These are phyloP conservation scores for Papiliotrema terrestris DNA, from an alignment of 1,284 basidiomycete species.

Conservation along the genomic window DNA sequence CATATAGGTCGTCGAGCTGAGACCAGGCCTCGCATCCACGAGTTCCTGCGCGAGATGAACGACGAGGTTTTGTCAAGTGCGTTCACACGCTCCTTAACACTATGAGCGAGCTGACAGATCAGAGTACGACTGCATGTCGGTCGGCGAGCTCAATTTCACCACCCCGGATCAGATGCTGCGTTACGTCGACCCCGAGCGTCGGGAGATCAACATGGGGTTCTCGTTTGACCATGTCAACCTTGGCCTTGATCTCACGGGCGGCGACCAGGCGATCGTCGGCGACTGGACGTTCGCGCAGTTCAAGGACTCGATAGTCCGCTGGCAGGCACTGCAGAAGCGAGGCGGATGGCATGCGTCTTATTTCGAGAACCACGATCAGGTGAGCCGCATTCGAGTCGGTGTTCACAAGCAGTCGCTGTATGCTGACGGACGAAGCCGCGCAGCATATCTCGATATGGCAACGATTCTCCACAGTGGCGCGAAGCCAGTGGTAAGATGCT, in stretches of 20 bases:
- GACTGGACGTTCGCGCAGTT: constrained; percentile 12
- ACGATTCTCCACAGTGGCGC: constrained; percentile 55
- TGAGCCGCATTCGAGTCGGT: background rate
- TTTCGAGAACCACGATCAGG: too few species aligned
- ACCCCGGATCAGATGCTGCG: constrained; percentile 9
- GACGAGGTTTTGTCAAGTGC: constrained; percentile 51
- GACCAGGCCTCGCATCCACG: constrained; percentile 60
- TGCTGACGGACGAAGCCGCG: constrained; percentile 49
- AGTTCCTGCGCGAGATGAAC: constrained; percentile 66
- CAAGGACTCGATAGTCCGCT: constrained; percentile 6
- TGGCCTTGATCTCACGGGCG: constrained; percentile 1
- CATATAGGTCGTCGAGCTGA: background rate
- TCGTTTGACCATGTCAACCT: constrained; percentile 5
- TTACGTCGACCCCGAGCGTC: background rate
- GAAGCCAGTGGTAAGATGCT: constrained; percentile 61
- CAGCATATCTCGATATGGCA: constrained; percentile 63
- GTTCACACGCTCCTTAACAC: background rate
- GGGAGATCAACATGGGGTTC: constrained; percentile 9
- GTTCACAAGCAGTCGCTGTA: background rate
- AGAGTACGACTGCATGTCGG: constrained; percentile 3
- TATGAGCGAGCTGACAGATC: constrained; percentile 6
- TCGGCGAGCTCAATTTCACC: constrained; percentile 3
- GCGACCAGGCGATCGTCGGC: constrained; percentile 4
- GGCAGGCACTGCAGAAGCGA: constrained; percentile 11
- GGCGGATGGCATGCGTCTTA: constrained; percentile 15